A percentile compares a stretch with the other conserved stretches of the same genome.
phyloP scores from a whole-genome alignment of 176 grass and related monocot genomes.

The Musa acuminata region DNA sequence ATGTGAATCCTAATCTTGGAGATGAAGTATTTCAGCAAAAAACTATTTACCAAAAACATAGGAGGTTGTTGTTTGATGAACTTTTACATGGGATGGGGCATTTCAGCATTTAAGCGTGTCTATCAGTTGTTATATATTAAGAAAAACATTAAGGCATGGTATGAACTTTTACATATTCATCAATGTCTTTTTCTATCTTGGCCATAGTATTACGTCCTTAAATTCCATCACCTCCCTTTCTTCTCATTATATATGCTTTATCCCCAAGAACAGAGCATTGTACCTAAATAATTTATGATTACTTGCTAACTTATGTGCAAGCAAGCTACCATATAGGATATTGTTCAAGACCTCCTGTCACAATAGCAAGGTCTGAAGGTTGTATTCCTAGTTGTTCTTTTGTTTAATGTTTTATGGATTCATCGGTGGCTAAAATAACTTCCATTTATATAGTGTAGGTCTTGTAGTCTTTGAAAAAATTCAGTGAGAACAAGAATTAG shows the following conservation, averaged over 20 bases:
- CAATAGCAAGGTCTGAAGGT: neutral
- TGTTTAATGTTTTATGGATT: neutral
- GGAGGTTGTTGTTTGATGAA: neutral
- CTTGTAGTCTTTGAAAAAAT: neutral
- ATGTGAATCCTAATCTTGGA: neutral
- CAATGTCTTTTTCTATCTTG: neutral
- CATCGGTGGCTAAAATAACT: neutral
- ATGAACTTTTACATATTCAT: neutral
- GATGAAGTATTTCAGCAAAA: neutral
- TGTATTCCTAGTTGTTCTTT: neutral
- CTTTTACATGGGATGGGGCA: neutral
- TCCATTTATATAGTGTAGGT: neutral
- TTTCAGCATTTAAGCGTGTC: neutral
- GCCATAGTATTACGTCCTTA: neutral
- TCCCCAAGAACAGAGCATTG: neutral
- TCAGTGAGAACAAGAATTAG: neutral
- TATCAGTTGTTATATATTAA: neutral
- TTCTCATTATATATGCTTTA: neutral
- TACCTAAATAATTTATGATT: neutral
- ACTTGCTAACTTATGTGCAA: too few relatives aligned
- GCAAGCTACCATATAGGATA: neutral
- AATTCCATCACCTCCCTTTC: neutral
- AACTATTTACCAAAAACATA: neutral
- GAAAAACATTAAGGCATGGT: neutral
- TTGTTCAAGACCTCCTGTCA: neutral